Conservation (phyloP, 768 basidiomycete species). For the Trichaptum fuscoviolaceum region DNA sequence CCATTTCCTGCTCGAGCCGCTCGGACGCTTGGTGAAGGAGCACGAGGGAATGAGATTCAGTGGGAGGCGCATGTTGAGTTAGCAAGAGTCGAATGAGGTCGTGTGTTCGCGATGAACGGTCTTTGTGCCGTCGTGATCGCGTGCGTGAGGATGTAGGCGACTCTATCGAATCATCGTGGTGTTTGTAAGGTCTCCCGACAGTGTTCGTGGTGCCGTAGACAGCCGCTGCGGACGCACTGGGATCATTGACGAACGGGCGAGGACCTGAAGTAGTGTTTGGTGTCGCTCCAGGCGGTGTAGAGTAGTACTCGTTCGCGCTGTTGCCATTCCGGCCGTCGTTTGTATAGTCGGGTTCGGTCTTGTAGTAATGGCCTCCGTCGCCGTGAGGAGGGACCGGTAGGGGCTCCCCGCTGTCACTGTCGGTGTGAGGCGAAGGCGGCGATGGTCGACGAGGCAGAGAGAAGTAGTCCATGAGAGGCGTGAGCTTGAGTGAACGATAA, state of each 20-base stretch:
- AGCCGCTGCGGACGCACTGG: not conserved
- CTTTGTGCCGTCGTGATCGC: not conserved
- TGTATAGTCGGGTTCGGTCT: not conserved
- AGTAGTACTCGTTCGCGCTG: not conserved
- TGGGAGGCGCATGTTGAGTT: not conserved
- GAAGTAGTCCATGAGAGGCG: not conserved
- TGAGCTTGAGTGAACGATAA: not conserved
- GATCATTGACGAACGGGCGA: not conserved
- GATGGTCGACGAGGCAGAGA: not conserved
- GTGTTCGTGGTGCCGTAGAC: not conserved
- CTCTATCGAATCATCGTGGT: not conserved
- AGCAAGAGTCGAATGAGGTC: constrained; percentile 1
- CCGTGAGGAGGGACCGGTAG: not conserved
- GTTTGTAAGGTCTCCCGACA: not conserved
- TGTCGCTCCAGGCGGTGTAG: not conserved
- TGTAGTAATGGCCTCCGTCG: not conserved
- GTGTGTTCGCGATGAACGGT: not conserved
- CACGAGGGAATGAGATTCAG: not conserved
- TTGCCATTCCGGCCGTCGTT: not conserved
- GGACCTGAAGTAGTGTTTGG: not conserved
- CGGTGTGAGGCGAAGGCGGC: not conserved
- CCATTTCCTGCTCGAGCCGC: constrained; percentile 34
- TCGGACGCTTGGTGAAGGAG: constrained; percentile 24
- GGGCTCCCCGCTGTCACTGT: not conserved
- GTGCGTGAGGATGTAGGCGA: not conserved